Conservation (phyloP, 2,329 filamentous ascomycete species). For the Paracoccidioides lutzii region DNA sequence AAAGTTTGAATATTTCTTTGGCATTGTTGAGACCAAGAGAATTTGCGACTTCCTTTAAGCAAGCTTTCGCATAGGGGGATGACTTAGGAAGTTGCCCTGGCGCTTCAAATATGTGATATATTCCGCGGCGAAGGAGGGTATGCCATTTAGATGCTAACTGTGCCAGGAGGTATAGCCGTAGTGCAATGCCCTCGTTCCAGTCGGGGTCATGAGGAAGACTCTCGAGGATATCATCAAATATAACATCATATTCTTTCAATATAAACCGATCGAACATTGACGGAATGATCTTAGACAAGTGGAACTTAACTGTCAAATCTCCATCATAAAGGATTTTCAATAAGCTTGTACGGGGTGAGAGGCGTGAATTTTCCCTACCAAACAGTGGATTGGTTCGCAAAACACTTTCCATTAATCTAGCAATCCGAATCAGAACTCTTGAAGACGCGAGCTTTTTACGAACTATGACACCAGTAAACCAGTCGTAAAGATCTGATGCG, state of each 20-base stretch:
- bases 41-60: slow-evolving; percentile 53
- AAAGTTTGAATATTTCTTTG: slow-evolving; percentile 64
- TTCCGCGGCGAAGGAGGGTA: slow-evolving; percentile 70
- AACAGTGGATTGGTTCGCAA: slow-evolving; percentile 56
- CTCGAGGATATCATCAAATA: slow-evolving; percentile 73
- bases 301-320: slow-evolving; percentile 60
- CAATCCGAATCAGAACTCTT: slow-evolving; percentile 53
- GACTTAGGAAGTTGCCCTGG: slow-evolving; percentile 58
- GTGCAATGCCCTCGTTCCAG: slow-evolving; percentile 68
- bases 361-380: slow-evolving; percentile 44
- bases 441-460: slow-evolving; percentile 57
- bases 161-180: slow-evolving; percentile 64
- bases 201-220: slow-evolving; percentile 61
- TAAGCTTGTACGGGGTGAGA: slow-evolving; percentile 57
- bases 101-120: slow-evolving; percentile 90
- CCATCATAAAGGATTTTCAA: slow-evolving; percentile 58
- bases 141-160: slow-evolving; percentile 72
- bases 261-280: slow-evolving; percentile 68
- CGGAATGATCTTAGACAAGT: slow-evolving; percentile 56
- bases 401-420: slow-evolving; percentile 56
- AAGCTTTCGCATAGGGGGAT: slow-evolving; percentile 57
- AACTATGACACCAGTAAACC: slow-evolving; percentile 57
- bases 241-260: slow-evolving; percentile 67
- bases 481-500: slow-evolving; percentile 64
- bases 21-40: slow-evolving; percentile 53